Percentiles rank a stretch among this genome's conserved stretches.
Conservation (phyloP, 2,329 filamentous ascomycete genomes). For the Metarhizium brunneum region DNA sequence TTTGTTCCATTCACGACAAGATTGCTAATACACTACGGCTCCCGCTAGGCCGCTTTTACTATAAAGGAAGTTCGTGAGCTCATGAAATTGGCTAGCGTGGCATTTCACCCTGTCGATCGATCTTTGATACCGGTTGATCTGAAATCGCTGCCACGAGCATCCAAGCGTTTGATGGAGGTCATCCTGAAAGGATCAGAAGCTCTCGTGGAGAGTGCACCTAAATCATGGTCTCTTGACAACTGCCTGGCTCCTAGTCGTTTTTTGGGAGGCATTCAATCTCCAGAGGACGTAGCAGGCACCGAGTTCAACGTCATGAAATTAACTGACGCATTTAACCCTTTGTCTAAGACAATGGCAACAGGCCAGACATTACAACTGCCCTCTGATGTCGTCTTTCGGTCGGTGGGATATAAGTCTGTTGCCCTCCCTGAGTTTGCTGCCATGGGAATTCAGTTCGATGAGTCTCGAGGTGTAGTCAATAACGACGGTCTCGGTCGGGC, state of each 20-base stretch:
- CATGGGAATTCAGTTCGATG: slow-evolving; percentile 71
- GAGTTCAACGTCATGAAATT: slow-evolving; percentile 57
- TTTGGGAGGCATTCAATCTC: slow-evolving; percentile 33
- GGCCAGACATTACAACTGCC: slow-evolving; percentile 44
- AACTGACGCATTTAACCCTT: slow-evolving; percentile 43
- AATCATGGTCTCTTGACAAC: slow-evolving; percentile 78
- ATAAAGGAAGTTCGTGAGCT: slow-evolving; percentile 92
- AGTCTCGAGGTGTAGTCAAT: slow-evolving; percentile 62
- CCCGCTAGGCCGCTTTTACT: slow-evolving; percentile 70
- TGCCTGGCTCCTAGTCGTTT: slow-evolving; percentile 72
- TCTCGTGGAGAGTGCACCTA: slow-evolving; percentile 38
- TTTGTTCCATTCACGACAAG: neutral
- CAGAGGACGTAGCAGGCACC: slow-evolving; percentile 50
- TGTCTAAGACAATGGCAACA: slow-evolving; percentile 37
- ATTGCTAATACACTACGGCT: neutral
- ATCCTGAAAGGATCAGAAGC: slow-evolving; percentile 63
- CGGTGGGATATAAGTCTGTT: slow-evolving; percentile 87
- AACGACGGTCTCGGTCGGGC: slow-evolving; percentile 78
- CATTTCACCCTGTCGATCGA: slow-evolving; percentile 59
- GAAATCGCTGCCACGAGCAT: slow-evolving; percentile 62
- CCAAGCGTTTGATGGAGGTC: slow-evolving; percentile 71
- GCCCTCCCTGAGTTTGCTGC: slow-evolving; percentile 65
- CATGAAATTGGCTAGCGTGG: slow-evolving; percentile 63
- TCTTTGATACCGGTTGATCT: slow-evolving; percentile 59
- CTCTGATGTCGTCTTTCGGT: slow-evolving; percentile 73